Evolutionary conservation across 768 basidiomycete species (phyloP).

Genomic region (Tylopilus plumbeoviolaceoides): DNA sequence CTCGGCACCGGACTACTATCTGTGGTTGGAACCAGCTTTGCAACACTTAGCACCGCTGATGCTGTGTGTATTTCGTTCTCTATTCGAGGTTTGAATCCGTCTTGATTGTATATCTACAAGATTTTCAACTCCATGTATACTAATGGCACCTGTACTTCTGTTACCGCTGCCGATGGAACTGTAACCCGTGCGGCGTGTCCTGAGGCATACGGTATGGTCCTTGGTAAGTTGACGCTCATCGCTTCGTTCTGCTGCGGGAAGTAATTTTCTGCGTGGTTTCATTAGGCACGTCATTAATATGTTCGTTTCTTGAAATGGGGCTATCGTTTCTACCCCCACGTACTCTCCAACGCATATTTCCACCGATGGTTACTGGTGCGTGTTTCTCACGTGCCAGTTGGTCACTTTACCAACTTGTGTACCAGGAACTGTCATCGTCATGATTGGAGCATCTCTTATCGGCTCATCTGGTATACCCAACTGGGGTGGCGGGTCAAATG

Average conservation of each 20-base stretch:
- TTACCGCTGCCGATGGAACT: constrained; percentile 53
- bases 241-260: background rate
- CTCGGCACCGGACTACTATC: constrained; percentile 78
- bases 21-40: constrained; percentile 79
- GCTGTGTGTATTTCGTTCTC: constrained; percentile 39
- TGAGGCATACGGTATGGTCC: constrained; percentile 74
- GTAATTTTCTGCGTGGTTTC: background rate
- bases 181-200: constrained; percentile 61
- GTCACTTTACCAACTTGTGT: background rate
- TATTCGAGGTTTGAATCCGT: background rate
- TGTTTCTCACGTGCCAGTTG: background rate
- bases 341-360: constrained; percentile 63
- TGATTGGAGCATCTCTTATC: constrained; percentile 77
- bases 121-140: constrained; percentile 75
- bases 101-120: constrained; percentile 28
- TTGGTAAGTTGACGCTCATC: constrained; percentile 41
- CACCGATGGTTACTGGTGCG: constrained; percentile 72
- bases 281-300: constrained; percentile 70
- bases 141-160: constrained; percentile 71
- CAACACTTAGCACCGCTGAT: constrained; percentile 70
- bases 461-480: constrained; percentile 70
- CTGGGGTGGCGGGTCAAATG: constrained; percentile 84
- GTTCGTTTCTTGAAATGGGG: constrained; percentile 76
- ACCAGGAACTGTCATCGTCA: constrained; percentile 68
- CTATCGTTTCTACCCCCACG: constrained; percentile 71